A percentile compares a stretch with the other conserved stretches of the same genome.
Conservation (phyloP, 2,329 filamentous ascomycete genomes). For the Cytospora leucostoma region DNA sequence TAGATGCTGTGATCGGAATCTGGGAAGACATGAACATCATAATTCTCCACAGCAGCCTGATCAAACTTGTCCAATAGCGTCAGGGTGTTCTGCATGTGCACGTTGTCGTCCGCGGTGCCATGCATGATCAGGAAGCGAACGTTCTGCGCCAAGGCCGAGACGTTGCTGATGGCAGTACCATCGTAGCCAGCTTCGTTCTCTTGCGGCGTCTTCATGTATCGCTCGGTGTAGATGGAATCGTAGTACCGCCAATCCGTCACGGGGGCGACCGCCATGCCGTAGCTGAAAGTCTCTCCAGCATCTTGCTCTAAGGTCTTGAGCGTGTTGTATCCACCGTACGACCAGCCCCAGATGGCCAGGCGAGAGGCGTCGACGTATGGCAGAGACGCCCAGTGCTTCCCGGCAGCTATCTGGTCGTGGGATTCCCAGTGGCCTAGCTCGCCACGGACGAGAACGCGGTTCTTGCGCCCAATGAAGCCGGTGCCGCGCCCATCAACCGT, state of each 20-base stretch:
- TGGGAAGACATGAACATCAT: conserved; percentile 94
- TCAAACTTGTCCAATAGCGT: conserved; percentile 86
- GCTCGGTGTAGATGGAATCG: conserved; percentile 90
- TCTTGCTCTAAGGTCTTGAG: conserved; percentile 94
- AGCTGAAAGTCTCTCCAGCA: conserved; percentile 85
- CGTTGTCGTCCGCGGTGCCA: conserved; percentile 94
- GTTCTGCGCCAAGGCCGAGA: conserved; percentile 69
- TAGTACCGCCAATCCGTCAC: conserved; percentile 99
- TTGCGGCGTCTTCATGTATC: conserved; percentile 95
- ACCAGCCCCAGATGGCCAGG: conserved; percentile 98
- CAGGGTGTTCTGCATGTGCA: conserved; percentile 94
- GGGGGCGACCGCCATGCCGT: conserved; percentile 96
- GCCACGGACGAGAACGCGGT: conserved; percentile 78
- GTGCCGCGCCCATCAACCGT: conserved; percentile 94
- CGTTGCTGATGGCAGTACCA: conserved; percentile 72
- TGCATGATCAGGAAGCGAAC: conserved; percentile 95
- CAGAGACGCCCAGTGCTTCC: conserved; percentile 78
- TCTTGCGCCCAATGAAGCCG: conserved; percentile 82
- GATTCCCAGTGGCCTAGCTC: conserved; percentile 85
- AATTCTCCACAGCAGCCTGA: conserved; percentile 80
- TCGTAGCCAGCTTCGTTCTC: conserved; percentile 78
- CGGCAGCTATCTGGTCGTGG: conserved; percentile 86
- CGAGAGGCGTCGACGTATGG: conserved; percentile 79
- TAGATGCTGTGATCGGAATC: conserved; percentile 94
- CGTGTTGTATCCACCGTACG: conserved; percentile 92